phyloP scores from a whole-genome alignment of 305 asterid species.

The Andrographis paniculata region DNA sequence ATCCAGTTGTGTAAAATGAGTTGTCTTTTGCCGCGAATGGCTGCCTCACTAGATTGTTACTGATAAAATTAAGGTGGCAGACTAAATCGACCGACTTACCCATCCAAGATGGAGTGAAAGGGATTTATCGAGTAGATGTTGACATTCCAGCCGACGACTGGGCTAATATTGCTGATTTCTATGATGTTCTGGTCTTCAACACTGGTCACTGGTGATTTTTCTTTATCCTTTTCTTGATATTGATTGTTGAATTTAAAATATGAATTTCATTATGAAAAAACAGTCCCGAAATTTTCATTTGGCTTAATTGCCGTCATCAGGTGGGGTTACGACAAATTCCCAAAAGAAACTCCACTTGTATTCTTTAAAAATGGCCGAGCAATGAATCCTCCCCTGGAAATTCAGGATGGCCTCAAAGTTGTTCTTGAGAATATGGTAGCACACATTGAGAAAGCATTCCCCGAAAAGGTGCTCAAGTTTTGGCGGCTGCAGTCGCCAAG shows the following conservation, averaged over 20 bases:
- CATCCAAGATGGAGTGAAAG: constrained; percentile 43
- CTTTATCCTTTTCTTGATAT: constrained; percentile 16
- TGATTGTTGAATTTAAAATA: neutral
- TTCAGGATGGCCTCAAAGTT: constrained; percentile 53
- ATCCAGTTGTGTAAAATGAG: constrained; percentile 7
- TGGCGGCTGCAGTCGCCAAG: constrained; percentile 97
- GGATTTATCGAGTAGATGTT: constrained; percentile 71
- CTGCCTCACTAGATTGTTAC: constrained; percentile 53
- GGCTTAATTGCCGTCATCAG: constrained; percentile 28
- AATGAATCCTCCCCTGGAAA: constrained; percentile 53
- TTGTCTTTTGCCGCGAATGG: constrained; percentile 15
- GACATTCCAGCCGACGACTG: constrained; percentile 84
- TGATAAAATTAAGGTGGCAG: constrained; percentile 79
- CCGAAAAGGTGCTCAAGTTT: constrained; percentile 49
- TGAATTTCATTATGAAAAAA: neutral
- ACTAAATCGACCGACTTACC: constrained; percentile 36
- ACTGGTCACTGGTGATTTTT: constrained; percentile 95
- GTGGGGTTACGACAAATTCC: constrained; percentile 93
- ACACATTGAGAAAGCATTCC: constrained; percentile 54
- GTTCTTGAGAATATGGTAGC: constrained; percentile 67
- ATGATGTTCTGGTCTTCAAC: constrained; percentile 76
- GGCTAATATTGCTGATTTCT: constrained; percentile 68
- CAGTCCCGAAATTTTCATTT: neutral
- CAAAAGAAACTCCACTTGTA: constrained; percentile 74
- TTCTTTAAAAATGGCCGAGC: constrained; percentile 69